Conservation (phyloP, 2,329 filamentous ascomycete species). For the Aspergillus fijiensis region DNA sequence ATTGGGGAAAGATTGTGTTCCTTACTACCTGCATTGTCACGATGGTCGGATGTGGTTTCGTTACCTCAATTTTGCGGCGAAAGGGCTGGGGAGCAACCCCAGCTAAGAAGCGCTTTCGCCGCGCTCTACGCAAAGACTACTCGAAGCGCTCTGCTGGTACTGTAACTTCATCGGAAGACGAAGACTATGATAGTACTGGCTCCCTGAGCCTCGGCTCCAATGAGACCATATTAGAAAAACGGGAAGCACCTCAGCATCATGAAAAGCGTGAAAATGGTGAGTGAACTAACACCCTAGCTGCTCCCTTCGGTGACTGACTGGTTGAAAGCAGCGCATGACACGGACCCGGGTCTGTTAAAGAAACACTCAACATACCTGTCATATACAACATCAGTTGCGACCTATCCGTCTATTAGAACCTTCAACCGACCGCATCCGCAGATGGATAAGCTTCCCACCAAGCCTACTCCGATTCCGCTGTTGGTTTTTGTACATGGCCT, state of each 20-base stretch:
- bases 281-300: slow-evolving; percentile 1
- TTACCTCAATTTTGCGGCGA: slow-evolving; percentile 32
- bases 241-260: slow-evolving; percentile 25
- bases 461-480: slow-evolving; percentile 73
- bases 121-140: slow-evolving; percentile 18
- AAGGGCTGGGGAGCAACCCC: slow-evolving; percentile 15
- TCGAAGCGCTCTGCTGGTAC: slow-evolving; percentile 29
- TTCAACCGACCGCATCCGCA: slow-evolving; percentile 84
- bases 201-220: slow-evolving; percentile 32
- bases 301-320: slow-evolving; percentile 10
- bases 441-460: slow-evolving; percentile 72
- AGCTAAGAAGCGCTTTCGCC: slow-evolving; percentile 23
- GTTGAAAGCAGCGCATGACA: slow-evolving; percentile 38
- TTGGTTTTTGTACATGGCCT: slow-evolving; percentile 91
- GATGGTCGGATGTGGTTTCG: slow-evolving; percentile 39
- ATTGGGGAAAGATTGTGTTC: slow-evolving; percentile 31
- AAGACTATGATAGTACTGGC: slow-evolving; percentile 36
- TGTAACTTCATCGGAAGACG: slow-evolving; percentile 37
- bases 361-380: slow-evolving; percentile 70
- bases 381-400: slow-evolving; percentile 68
- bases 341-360: slow-evolving; percentile 76
- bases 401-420: slow-evolving; percentile 74
- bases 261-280: slow-evolving; percentile 33
- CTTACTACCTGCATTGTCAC: slow-evolving; percentile 33
- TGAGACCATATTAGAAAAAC: slow-evolving; percentile 20